Evolutionary conservation across 169 alveolate genomes (phyloP).

Genomic region (Cryptosporidium viatorum): DNA sequence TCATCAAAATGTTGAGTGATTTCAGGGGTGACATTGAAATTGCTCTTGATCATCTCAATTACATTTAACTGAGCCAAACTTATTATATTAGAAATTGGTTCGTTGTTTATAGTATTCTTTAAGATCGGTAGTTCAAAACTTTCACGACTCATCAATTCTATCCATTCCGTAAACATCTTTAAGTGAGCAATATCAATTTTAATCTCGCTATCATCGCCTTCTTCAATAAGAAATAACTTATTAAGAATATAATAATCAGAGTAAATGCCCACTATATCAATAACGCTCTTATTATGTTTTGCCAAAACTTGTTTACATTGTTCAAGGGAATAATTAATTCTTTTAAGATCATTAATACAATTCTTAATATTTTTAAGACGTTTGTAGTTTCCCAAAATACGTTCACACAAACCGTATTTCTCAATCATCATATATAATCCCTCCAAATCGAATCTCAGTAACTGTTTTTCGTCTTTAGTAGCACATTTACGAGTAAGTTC

Average conservation of each 20-base stretch:
- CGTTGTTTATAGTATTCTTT: constrained; percentile 8
- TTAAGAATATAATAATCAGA: constrained; percentile 24
- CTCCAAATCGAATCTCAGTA: not conserved
- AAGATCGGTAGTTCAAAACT: not conserved
- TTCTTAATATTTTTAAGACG: constrained; percentile 15
- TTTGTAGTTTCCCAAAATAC: constrained; percentile 16
- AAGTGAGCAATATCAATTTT: constrained; percentile 22
- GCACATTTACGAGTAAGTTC: not conserved
- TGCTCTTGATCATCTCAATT: constrained; percentile 2
- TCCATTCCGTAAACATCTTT: constrained; percentile 28
- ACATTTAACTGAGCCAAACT: constrained; percentile 32
- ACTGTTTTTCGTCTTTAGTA: constrained; percentile 1
- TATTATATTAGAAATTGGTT: not conserved
- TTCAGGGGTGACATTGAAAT: not conserved
- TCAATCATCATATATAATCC: constrained; percentile 8
- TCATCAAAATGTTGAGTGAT: not conserved
- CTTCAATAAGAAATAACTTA: constrained; percentile 12
- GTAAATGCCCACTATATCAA: constrained; percentile 10
- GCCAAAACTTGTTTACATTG: not conserved
- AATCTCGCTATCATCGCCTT: not conserved
- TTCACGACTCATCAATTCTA: constrained; percentile 9
- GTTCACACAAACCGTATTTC: constrained; percentile 1
- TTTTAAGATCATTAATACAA: constrained; percentile 9
- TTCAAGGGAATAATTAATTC: constrained; percentile 9
- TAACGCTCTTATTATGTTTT: not conserved